A percentile compares a stretch with the other conserved stretches of the same genome.
Evolutionary conservation across 2,329 filamentous ascomycete species (phyloP).

Genomic region (Fusarium sp.): DNA sequence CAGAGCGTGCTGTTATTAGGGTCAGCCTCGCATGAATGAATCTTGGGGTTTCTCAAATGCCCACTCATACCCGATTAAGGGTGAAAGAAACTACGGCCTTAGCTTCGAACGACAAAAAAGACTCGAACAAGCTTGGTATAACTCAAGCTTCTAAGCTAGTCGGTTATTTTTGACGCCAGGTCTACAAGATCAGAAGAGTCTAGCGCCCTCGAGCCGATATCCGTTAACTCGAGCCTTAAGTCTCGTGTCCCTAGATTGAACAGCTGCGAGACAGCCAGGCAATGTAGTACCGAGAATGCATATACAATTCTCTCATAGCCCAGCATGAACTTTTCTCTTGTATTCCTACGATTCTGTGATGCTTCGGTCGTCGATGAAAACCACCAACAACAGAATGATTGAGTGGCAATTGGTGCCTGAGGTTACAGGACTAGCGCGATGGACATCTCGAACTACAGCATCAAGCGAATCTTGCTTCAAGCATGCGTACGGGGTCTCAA

Average conservation of each 20-base stretch:
- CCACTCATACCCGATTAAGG: not conserved
- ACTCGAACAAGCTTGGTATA: accelerated
- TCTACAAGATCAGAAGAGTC: not conserved
- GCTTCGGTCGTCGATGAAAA: not conserved
- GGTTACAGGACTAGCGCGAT: not conserved
- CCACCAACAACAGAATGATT: not conserved
- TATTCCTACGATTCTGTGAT: not conserved
- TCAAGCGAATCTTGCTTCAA: not conserved
- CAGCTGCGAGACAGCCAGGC: not conserved
- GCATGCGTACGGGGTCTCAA: accelerated
- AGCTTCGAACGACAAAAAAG: not conserved
- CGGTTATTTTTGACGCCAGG: not conserved
- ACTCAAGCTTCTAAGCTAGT: too few species aligned
- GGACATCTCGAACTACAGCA: not conserved
- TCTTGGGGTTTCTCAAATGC: too few species aligned
- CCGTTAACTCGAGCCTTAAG: not conserved
- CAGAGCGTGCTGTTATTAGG: not conserved
- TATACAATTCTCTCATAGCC: not conserved
- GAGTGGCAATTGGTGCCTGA: not conserved
- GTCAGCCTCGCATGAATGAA: not conserved
- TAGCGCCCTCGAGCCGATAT: not conserved
- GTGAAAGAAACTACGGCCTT: not conserved
- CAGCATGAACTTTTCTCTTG: too few species aligned
- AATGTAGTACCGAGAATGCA: not conserved
- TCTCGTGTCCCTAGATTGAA: not conserved